phyloP scores from a whole-genome alignment of 805 yeast genomes.

The Candida saitoana region DNA sequence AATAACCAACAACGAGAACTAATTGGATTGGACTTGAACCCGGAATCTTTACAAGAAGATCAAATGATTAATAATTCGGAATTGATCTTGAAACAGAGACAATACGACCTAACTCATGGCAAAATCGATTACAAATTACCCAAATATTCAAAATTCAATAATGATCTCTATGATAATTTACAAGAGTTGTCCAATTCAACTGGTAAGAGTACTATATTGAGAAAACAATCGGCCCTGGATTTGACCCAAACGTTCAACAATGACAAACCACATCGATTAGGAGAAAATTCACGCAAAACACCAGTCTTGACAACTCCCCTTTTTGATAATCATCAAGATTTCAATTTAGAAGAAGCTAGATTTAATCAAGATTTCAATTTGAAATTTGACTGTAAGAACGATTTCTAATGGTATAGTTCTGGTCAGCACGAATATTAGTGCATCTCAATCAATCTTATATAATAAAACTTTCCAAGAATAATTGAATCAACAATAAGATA shows the following conservation, averaged over 20 bases:
- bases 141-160: slow-evolving; percentile 15
- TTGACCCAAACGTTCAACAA: background rate
- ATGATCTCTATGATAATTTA: slow-evolving; percentile 1
- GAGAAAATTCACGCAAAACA: background rate
- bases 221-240: background rate
- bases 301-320: slow-evolving; percentile 2
- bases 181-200: background rate
- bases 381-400: slow-evolving; percentile 3
- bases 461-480: too few species aligned
- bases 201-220: background rate
- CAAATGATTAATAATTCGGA: slow-evolving; percentile 9
- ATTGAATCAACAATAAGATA: too few species aligned
- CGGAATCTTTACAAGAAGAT: slow-evolving; percentile 1
- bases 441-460: too few species aligned
- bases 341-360: background rate
- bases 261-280: background rate
- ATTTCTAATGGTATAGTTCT: background rate
- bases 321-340: slow-evolving; percentile 2
- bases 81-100: slow-evolving; percentile 20
- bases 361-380: slow-evolving; percentile 1
- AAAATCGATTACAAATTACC: slow-evolving; percentile 14
- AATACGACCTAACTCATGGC: slow-evolving; percentile 14
- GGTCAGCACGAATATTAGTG: background rate
- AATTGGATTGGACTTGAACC: slow-evolving; percentile 33
- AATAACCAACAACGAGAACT: slow-evolving; percentile 42